Evolutionary conservation across 192 early-diverging fungal species (phyloP).

Genomic region (Funneliformis geosporum): DNA sequence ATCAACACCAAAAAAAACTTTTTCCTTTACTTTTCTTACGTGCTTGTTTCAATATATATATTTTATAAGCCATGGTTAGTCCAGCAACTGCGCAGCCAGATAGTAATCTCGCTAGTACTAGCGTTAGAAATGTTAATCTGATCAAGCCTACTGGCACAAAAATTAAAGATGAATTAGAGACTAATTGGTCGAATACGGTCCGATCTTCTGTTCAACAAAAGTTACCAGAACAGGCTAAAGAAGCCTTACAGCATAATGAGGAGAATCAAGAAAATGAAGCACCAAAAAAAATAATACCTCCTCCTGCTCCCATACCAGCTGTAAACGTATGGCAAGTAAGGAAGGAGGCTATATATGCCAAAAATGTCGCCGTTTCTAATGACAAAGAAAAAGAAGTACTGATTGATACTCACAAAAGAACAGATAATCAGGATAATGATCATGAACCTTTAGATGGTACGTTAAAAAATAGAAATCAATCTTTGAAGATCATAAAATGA

Average conservation of each 20-base stretch:
- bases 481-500: not conserved
- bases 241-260: not conserved
- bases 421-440: not conserved
- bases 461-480: not conserved
- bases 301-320: constrained; percentile 18
- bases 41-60: not conserved
- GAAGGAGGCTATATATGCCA: not conserved
- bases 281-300: constrained; percentile 19
- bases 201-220: not conserved
- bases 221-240: not conserved
- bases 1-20: not conserved
- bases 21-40: not conserved
- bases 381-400: not conserved
- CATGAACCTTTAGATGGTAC: constrained; percentile 14
- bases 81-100: constrained; percentile 32
- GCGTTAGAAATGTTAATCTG: constrained; percentile 20
- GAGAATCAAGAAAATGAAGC: constrained; percentile 4
- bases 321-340: constrained; percentile 29
- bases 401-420: not conserved
- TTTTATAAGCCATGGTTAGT: constrained; percentile 25
- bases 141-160: constrained; percentile 18
- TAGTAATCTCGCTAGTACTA: not conserved
- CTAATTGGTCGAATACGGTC: constrained; percentile 2
- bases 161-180: not conserved
- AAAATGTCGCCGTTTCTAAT: not conserved